These are phyloP conservation scores for Eucalyptus cladocalyx DNA, from an alignment of 345 rosid species.

Conservation along the genomic window DNA sequence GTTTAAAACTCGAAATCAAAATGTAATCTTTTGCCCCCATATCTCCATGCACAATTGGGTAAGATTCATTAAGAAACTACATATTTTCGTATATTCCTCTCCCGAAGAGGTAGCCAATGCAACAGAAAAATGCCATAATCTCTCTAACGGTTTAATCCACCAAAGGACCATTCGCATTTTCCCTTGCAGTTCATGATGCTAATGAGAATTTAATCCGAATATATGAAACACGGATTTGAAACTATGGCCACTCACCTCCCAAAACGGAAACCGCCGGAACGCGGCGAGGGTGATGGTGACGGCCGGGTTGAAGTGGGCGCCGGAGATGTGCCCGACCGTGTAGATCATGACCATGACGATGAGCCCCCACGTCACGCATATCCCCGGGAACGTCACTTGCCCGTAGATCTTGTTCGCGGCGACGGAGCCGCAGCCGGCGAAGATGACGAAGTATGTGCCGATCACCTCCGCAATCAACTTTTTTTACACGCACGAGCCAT, in stretches of 20 bases:
- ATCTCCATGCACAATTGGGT: background rate
- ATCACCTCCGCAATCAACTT: slow-evolving; percentile 33
- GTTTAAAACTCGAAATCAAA: background rate
- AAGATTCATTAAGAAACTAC: background rate
- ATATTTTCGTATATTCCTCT: background rate
- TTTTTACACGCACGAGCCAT: background rate
- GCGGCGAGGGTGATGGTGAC: slow-evolving; percentile 22
- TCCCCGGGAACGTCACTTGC: slow-evolving; percentile 29
- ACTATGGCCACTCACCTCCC: background rate
- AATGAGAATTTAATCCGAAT: background rate
- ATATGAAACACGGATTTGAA: background rate
- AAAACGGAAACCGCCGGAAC: slow-evolving; percentile 6
- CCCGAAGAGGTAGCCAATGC: background rate
- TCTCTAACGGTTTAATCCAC: background rate
- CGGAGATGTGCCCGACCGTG: slow-evolving; percentile 36
- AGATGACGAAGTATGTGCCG: slow-evolving; percentile 32
- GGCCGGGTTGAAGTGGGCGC: slow-evolving; percentile 46
- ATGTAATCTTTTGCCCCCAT: background rate
- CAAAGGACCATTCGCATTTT: background rate
- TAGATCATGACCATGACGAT: slow-evolving; percentile 43
- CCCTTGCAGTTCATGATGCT: background rate
- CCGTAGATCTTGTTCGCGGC: slow-evolving; percentile 36
- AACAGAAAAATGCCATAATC: background rate
- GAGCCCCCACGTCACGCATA: slow-evolving; percentile 36
- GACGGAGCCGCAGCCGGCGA: slow-evolving; percentile 33